Conservation (phyloP, 164 flowering plant species). For the Dillenia turbinata region DNA sequence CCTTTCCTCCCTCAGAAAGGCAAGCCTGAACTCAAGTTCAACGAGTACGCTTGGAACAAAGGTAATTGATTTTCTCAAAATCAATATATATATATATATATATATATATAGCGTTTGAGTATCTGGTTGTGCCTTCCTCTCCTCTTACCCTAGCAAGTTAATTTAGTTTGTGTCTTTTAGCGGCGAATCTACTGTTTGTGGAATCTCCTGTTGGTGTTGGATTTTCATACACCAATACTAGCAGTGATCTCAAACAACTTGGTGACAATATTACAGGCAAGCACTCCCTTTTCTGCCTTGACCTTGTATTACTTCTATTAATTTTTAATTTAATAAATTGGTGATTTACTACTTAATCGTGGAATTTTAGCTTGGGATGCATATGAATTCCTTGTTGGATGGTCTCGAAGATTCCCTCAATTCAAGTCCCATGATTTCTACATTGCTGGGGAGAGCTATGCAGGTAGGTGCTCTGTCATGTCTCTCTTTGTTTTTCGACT, state of each 20-base stretch:
- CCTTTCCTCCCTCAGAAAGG: conserved; percentile 55
- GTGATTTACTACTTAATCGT: not conserved
- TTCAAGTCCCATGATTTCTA: conserved; percentile 66
- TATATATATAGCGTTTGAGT: no score
- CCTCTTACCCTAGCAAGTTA: no score
- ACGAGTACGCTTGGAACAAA: conserved; percentile 49
- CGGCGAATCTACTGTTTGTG: conserved; percentile 48
- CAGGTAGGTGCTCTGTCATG: conserved; percentile 31
- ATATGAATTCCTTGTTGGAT: conserved; percentile 53
- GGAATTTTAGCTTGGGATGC: conserved; percentile 49
- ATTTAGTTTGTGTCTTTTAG: conserved; percentile 13
- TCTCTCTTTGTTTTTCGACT: not conserved
- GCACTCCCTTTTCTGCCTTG: not conserved
- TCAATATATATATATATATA: no score
- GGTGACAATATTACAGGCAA: conserved; percentile 52
- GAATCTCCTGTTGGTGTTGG: conserved; percentile 69
- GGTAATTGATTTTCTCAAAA: conserved; percentile 15
- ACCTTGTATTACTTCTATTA: not conserved
- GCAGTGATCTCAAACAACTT: conserved; percentile 23
- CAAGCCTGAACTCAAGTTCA: conserved; percentile 37
- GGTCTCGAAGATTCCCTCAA: conserved; percentile 79
- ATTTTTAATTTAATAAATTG: not conserved
- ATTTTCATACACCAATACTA: conserved; percentile 55
- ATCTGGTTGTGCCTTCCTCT: no score
- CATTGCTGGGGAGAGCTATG: conserved; percentile 88